phyloP scores from a whole-genome alignment of 805 yeast species.

The Ascoidea rubescens region DNA sequence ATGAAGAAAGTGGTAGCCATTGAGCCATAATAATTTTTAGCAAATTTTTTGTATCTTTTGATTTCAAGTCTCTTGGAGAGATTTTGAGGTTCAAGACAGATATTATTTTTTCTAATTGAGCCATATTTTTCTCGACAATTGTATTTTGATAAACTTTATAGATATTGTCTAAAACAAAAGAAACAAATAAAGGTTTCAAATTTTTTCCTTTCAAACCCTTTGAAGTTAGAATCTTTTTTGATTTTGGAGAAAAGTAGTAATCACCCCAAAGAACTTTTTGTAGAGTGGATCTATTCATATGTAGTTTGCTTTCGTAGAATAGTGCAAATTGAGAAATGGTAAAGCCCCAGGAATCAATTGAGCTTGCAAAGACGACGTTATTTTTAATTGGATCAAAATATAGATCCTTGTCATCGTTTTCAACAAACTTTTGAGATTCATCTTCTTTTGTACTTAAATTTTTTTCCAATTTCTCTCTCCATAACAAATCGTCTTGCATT shows the following conservation, averaged over 20 bases:
- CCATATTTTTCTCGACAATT: constrained; percentile 49
- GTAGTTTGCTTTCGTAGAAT: constrained; percentile 72
- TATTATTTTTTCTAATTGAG: constrained; percentile 62
- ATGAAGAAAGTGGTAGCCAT: constrained; percentile 88
- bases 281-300: constrained; percentile 66
- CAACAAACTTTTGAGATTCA: constrained; percentile 41
- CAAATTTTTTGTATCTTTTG: constrained; percentile 59
- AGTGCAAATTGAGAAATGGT: constrained; percentile 79
- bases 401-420: constrained; percentile 64
- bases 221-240: constrained; percentile 64
- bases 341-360: constrained; percentile 98
- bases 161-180: constrained; percentile 73
- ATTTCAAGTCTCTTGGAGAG: constrained; percentile 59
- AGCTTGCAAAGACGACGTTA: constrained; percentile 83
- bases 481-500: constrained; percentile 72
- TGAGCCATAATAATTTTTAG: constrained; percentile 65
- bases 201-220: constrained; percentile 43
- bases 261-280: constrained; percentile 95
- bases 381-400: constrained; percentile 81
- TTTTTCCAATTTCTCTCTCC: constrained; percentile 52
- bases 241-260: constrained; percentile 76
- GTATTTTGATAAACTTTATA: constrained; percentile 83
- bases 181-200: constrained; percentile 74
- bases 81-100: constrained; percentile 55
- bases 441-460: constrained; percentile 15